Conservation (phyloP, 2,329 filamentous ascomycete species). For the Aureobasidium sp. region DNA sequence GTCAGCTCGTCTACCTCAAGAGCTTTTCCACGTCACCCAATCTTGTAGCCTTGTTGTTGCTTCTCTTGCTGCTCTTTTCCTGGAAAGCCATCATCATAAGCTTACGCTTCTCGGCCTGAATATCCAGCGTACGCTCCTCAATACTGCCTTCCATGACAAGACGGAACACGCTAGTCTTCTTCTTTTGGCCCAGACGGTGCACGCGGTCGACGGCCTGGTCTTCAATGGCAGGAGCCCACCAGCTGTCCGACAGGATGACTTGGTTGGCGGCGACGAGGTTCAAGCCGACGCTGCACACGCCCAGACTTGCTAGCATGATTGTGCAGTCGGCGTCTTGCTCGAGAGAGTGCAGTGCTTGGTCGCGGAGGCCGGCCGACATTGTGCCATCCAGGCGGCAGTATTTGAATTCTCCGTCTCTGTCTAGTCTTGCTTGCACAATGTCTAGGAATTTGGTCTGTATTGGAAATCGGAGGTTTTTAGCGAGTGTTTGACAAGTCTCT, state of each 20-base stretch:
- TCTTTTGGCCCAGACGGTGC: slow-evolving; percentile 75
- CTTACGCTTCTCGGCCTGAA: slow-evolving; percentile 72
- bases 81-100: slow-evolving; percentile 73
- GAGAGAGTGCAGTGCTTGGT: slow-evolving; percentile 61
- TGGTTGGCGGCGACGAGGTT: slow-evolving; percentile 83
- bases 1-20: no score
- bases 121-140: slow-evolving; percentile 71
- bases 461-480: no score
- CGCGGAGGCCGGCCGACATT: slow-evolving; percentile 65
- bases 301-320: slow-evolving; percentile 73
- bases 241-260: slow-evolving; percentile 74
- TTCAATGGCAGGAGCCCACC: slow-evolving; percentile 91
- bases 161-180: slow-evolving; percentile 70
- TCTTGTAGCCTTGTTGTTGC: slow-evolving; percentile 47
- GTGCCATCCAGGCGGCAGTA: slow-evolving; percentile 73
- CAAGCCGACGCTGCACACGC: slow-evolving; percentile 76
- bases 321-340: slow-evolving; percentile 60
- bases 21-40: slow-evolving; percentile 39
- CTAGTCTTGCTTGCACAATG: slow-evolving; percentile 63
- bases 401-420: slow-evolving; percentile 48
- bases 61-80: slow-evolving; percentile 53
- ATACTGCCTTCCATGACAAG: slow-evolving; percentile 74
- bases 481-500: background rate
- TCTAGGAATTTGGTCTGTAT: slow-evolving; percentile 53
- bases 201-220: slow-evolving; percentile 87